phyloP scores from a whole-genome alignment of 2,329 filamentous ascomycete genomes.

The Mycosphaerella sp. region DNA sequence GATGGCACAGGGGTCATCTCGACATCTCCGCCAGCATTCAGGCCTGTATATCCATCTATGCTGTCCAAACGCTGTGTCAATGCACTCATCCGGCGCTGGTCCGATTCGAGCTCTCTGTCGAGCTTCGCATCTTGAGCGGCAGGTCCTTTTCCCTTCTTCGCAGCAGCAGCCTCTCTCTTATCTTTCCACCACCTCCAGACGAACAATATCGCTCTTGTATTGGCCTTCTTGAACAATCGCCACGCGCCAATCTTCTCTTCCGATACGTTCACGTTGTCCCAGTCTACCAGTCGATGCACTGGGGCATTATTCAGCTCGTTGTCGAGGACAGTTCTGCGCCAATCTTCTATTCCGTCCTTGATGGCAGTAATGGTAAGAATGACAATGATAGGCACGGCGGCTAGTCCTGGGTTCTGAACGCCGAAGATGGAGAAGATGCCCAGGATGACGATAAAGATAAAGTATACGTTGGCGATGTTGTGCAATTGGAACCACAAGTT shows the following conservation, averaged over 20 bases:
- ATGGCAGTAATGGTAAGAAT: slow-evolving; percentile 83
- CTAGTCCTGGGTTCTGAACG: slow-evolving; percentile 80
- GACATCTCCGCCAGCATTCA: slow-evolving; percentile 59
- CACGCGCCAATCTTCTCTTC: slow-evolving; percentile 80
- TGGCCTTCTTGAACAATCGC: slow-evolving; percentile 88
- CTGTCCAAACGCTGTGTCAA: slow-evolving; percentile 44
- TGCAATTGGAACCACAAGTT: slow-evolving; percentile 98
- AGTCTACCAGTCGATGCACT: slow-evolving; percentile 80
- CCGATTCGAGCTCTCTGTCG: slow-evolving; percentile 46
- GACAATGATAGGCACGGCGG: slow-evolving; percentile 85
- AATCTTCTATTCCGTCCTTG: slow-evolving; percentile 96
- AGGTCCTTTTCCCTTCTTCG: slow-evolving; percentile 39
- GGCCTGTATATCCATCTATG: slow-evolving; percentile 34
- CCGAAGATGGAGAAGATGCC: slow-evolving; percentile 94
- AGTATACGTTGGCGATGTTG: slow-evolving; percentile 97
- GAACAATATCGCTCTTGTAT: slow-evolving; percentile 55
- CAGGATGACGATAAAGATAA: slow-evolving; percentile 91
- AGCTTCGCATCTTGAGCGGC: slow-evolving; percentile 38
- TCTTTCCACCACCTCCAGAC: slow-evolving; percentile 46
- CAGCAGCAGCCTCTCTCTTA: slow-evolving; percentile 37
- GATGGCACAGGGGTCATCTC: slow-evolving; percentile 95
- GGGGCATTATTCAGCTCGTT: slow-evolving; percentile 94
- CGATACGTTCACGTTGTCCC: slow-evolving; percentile 87
- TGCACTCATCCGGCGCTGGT: slow-evolving; percentile 45
- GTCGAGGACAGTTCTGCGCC: slow-evolving; percentile 81